Evolutionary conservation across 306 rosid genomes (phyloP).

Genomic region (Acacia confusa): DNA sequence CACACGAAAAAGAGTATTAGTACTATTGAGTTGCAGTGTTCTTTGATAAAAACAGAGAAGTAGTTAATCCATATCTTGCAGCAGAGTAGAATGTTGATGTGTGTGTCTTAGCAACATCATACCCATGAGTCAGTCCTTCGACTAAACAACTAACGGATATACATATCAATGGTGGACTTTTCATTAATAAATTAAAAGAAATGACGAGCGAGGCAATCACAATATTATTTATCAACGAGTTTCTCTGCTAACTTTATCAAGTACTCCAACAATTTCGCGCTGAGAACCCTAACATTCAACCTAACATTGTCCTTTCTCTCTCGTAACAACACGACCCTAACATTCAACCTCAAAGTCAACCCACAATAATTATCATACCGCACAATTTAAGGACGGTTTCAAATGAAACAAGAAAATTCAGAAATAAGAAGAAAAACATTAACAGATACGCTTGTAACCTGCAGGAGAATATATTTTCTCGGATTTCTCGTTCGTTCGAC

Average conservation of each 20-base stretch:
- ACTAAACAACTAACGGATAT: too few relatives aligned
- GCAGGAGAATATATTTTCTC: neutral
- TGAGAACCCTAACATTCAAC: too few relatives aligned
- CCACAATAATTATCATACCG: neutral
- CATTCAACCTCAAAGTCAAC: neutral
- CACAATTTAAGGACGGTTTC: neutral
- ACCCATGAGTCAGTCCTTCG: conserved; percentile 24
- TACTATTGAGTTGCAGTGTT: neutral
- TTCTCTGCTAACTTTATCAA: too few relatives aligned
- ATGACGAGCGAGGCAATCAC: too few relatives aligned
- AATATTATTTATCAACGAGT: too few relatives aligned
- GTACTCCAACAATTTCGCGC: too few relatives aligned
- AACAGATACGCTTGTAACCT: neutral
- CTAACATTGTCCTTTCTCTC: too few relatives aligned
- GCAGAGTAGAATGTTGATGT: neutral
- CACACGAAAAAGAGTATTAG: neutral
- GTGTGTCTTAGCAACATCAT: neutral
- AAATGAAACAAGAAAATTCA: neutral
- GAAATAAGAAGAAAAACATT: neutral
- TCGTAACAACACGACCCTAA: neutral
- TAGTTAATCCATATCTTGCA: neutral
- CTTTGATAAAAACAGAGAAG: neutral
- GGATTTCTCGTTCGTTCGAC: neutral
- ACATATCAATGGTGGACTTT: too few relatives aligned
- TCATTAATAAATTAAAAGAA: too few relatives aligned